Conservation (phyloP, 768 basidiomycete species). For the Tephrocybe sp. region DNA sequence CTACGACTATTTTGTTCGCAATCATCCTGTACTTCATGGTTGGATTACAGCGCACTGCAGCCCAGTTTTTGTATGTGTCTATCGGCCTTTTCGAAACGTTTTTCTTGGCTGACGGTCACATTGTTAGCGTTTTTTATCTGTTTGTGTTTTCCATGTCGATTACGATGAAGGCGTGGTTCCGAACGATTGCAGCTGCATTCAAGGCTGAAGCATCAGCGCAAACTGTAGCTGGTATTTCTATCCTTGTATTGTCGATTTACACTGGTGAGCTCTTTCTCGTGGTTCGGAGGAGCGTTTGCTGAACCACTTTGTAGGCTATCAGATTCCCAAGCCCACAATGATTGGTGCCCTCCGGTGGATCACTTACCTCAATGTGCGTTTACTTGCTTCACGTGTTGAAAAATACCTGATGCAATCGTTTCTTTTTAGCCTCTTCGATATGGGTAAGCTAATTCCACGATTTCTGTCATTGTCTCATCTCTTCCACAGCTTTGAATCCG, state of each 20-base stretch:
- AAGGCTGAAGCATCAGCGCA: constrained; percentile 57
- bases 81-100: background rate
- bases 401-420: background rate
- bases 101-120: constrained; percentile 2
- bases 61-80: constrained; percentile 62
- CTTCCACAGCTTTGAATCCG: constrained; percentile 59
- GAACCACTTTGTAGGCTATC: constrained; percentile 36
- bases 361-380: constrained; percentile 55
- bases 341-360: constrained; percentile 70
- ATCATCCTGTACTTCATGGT: constrained; percentile 64
- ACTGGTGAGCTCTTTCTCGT: constrained; percentile 32
- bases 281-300: constrained; percentile 15
- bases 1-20: constrained; percentile 42
- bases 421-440: constrained; percentile 41
- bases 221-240: constrained; percentile 38
- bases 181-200: constrained; percentile 60
- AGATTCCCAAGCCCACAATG: constrained; percentile 59
- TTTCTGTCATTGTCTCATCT: constrained; percentile 30
- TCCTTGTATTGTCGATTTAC: constrained; percentile 52
- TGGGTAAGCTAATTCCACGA: constrained; percentile 30
- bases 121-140: constrained; percentile 52
- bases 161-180: constrained; percentile 76
- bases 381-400: background rate
- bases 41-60: constrained; percentile 49
- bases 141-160: constrained; percentile 55